Conservation (phyloP, 768 basidiomycete genomes). For the Dentipellis fragilis region DNA sequence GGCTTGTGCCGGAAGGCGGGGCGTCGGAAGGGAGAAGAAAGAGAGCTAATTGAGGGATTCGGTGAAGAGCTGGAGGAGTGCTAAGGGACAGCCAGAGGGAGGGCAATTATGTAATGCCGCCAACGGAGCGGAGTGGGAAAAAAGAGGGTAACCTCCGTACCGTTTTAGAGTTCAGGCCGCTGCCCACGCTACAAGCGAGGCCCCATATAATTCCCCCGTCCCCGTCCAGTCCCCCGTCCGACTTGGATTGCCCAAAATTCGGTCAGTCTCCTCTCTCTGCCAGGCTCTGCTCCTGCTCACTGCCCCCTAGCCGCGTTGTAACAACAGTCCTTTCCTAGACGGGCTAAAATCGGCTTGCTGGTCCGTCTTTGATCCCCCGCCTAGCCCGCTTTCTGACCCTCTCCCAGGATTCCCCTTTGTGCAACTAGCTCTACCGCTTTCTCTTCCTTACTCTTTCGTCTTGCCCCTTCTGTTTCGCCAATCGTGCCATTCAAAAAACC, state of each 20-base stretch:
- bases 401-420: conserved; percentile 48
- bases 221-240: background rate
- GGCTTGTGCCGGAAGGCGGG: background rate
- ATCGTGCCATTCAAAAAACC: conserved; percentile 45
- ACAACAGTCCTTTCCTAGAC: conserved; percentile 68
- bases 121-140: background rate
- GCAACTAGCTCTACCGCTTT: conserved; percentile 41
- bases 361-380: conserved; percentile 23
- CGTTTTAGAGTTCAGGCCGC: conserved; percentile 4
- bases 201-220: conserved; percentile 3
- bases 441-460: conserved; percentile 33
- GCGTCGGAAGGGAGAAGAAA: background rate
- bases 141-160: conserved; percentile 1
- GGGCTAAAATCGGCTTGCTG: conserved; percentile 70
- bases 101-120: background rate
- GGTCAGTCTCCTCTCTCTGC: conserved; percentile 3
- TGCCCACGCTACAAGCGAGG: conserved; percentile 2
- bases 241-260: conserved; percentile 5
- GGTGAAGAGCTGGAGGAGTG: background rate
- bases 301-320: conserved; percentile 52
- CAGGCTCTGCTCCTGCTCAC: conserved; percentile 4
- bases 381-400: conserved; percentile 18
- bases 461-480: conserved; percentile 30
- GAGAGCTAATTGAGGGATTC: background rate
- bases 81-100: background rate